Percentiles rank a stretch among this genome's conserved stretches.
Conservation (phyloP, 2,329 filamentous ascomycete species). For the Alternaria brassicae region DNA sequence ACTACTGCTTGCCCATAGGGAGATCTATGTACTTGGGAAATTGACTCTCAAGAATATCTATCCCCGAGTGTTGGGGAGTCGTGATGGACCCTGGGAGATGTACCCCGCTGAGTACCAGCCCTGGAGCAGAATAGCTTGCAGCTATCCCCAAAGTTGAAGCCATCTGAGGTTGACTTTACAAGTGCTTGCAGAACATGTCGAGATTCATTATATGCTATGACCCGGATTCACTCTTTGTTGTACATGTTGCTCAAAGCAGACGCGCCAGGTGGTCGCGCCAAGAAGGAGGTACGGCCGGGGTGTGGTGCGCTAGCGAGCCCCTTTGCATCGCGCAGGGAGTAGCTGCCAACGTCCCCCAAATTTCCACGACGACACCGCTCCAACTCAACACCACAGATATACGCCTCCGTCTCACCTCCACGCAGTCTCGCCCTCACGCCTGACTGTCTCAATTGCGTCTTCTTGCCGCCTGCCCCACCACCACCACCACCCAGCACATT, state of each 20-base stretch:
- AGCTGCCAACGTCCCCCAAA: conserved; percentile 51
- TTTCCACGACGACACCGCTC: conserved; percentile 46
- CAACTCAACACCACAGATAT: conserved; percentile 39
- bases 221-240: conserved; percentile 7
- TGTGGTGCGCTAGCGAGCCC: conserved; percentile 47
- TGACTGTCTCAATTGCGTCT: conserved; percentile 29
- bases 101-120: neutral
- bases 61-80: too few relatives aligned
- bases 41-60: neutral
- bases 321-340: conserved; percentile 51
- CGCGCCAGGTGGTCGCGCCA: conserved; percentile 38
- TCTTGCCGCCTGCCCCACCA: conserved; percentile 22
- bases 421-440: conserved; percentile 32
- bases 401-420: conserved; percentile 26
- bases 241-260: conserved; percentile 24
- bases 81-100: neutral
- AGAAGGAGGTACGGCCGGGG: conserved; percentile 44
- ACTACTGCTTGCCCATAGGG: neutral
- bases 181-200: too few relatives aligned
- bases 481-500: conserved; percentile 29
- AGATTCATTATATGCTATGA: too few relatives aligned
- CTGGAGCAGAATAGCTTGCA: neutral
- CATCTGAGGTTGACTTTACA: too few relatives aligned
- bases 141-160: too few relatives aligned
- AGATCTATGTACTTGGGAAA: neutral